Base-by-base conservation (phyloP, 768 basidiomycete genomes). In the Suillus fuscotomentosus region DNA sequence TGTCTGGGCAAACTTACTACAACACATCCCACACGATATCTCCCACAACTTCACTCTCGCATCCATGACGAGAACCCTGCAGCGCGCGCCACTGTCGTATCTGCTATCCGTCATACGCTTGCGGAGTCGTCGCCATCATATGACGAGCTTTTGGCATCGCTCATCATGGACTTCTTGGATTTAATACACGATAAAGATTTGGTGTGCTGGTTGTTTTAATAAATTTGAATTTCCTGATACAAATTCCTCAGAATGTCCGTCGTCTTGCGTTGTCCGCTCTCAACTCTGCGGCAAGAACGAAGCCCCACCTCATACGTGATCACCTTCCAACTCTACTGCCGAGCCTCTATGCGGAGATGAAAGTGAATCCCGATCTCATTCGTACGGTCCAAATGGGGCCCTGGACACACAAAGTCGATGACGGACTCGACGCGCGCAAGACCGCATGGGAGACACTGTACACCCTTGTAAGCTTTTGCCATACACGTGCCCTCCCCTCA, bases 361-460 rank as follows among this genome's bases (percentile, higher is more conserved):
- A 83, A 43, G 78, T 95, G 73, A 94, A 93, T 67, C 82, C 85
- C 3, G 83, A 88, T 2, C 86, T 95, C 64, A 89, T 97, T 71
- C 88, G 92, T 38, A 93, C 91, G 1, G 95, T 97, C 14, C 93
- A 95, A 72, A 97, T 97, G 95, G 95, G 95, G 24, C 95, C 95
- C 3, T 97, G 95, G 95, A 92, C 90, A 34, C 94, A 97, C 78
- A 95, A 92, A 74, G 94, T 97, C 60, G 97, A 99, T 70, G 96
- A 99, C 68, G 97, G 97, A 56, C 82, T 99, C 47, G 97, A 99
- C 67, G 89, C 95, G 24, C 88, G 97, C 64, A 99, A 98, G 83
- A 96, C 94, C 0, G 97, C 97, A 2, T 99, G 93, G 76, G 97
- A 99, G 77, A 95, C 95, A 1, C 93, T 98, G 82, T 96, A 97